Base-by-base conservation (phyloP, 108 stramenopile species). In the Cyclotella baltica region DNA sequence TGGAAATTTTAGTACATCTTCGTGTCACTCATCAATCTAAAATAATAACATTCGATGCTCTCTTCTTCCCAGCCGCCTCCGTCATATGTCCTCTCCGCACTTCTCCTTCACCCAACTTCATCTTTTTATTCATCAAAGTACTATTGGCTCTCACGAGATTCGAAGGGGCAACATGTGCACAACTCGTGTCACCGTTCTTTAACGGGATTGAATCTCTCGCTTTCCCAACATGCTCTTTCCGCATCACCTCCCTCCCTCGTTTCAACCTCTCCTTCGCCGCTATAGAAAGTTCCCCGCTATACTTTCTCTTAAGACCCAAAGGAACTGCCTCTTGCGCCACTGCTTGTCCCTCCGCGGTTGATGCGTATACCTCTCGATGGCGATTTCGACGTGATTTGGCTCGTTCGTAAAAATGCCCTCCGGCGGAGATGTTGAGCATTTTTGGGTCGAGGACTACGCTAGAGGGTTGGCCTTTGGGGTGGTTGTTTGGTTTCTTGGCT, bases 321-420 rank as follows among this genome's bases (percentile, higher is more conserved):
- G 76, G 76, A 19, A 69, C 67, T 4, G 76, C 76, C 28, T 51
- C 40, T n/a, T 69, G 31, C 31, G 30, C 67, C 20, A 77, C 46
- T 33, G 38, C 67, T n/a, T 50, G 67, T 9, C 76, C 76, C 18
- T 18, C 30, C 19, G 56, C 55, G 43, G 61, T 69, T 20, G 75
- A 76, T 23, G 23, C 38, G 31, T 61, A 77, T 0, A 77, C 58
- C 48, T 68, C 76, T 23, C 57, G 38, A 23, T 68, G 67, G 0
- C 76, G 76, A 1, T 31, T 10, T 20, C 67, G 51, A 2, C 67
- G 35, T 22, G 75, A 76, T 22, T 56, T 59, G 13, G 75, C 75
- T 43, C 47, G 64, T 46, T 76, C 66, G 67, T 61, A 76, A 18
- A 68, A 58, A 35, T 31, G 38, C 20, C 75, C 75, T 19, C 67